Percentiles rank a stretch among this genome's conserved stretches.
These are phyloP conservation scores for Aegilops sharonensis DNA, from an alignment of 176 grass and related monocot species.

Conservation along the genomic window DNA sequence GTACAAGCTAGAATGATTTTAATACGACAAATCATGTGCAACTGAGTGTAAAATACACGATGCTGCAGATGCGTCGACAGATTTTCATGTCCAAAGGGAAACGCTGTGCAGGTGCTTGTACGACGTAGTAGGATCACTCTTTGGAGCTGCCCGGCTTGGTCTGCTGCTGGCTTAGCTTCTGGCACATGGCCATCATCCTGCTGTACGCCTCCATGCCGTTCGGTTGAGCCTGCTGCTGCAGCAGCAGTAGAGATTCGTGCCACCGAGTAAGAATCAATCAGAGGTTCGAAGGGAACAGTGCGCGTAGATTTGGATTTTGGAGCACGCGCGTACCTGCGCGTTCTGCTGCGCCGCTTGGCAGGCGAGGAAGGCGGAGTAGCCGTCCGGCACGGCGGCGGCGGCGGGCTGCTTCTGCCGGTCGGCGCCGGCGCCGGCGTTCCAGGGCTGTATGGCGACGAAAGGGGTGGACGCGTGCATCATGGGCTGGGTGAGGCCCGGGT, in stretches of 20 bases:
- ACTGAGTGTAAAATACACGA: background rate
- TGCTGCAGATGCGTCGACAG: background rate
- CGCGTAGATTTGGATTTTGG: background rate
- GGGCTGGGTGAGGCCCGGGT: slow-evolving; percentile 39
- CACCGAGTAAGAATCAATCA: background rate
- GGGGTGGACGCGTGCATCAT: slow-evolving; percentile 44
- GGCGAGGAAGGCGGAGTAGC: slow-evolving; percentile 55
- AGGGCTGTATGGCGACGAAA: slow-evolving; percentile 33
- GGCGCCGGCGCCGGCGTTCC: slow-evolving; percentile 25
- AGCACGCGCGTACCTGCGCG: slow-evolving; percentile 28
- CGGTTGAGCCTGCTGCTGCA: slow-evolving; percentile 29
- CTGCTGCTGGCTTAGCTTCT: slow-evolving; percentile 52
- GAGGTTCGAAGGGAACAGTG: background rate
- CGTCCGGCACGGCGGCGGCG: slow-evolving; percentile 31
- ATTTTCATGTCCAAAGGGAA: background rate
- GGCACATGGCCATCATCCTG: slow-evolving; percentile 58
- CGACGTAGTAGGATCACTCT: slow-evolving; percentile 7
- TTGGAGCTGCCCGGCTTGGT: slow-evolving; percentile 38
- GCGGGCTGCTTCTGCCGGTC: slow-evolving; percentile 33
- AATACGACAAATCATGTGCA: background rate
- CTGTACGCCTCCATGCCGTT: slow-evolving; percentile 72
- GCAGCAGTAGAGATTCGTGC: slow-evolving; percentile 11
- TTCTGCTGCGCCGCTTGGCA: slow-evolving; percentile 52
- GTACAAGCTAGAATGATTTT: background rate
- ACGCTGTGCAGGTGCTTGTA: background rate